Conservation (phyloP, 495 filamentous ascomycete genomes). For the Neurospora sp. region DNA sequence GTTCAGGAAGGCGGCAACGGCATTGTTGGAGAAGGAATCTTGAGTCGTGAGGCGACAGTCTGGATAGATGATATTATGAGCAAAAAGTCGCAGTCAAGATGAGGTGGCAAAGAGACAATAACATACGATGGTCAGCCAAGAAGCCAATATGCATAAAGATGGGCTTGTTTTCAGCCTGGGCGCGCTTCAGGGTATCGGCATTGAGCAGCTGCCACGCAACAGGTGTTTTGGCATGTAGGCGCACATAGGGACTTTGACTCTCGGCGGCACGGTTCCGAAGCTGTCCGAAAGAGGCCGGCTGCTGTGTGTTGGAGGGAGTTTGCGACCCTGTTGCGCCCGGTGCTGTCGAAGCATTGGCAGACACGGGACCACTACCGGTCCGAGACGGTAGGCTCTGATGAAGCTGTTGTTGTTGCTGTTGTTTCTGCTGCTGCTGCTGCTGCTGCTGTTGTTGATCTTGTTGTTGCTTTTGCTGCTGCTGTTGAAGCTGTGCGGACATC, state of each 20-base stretch:
- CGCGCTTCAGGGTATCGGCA: conserved; percentile 62
- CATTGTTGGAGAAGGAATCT: conserved; percentile 78
- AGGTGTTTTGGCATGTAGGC: conserved; percentile 69
- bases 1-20: conserved; percentile 77
- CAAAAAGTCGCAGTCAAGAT: background rate
- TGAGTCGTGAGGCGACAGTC: conserved; percentile 92
- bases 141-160: conserved; percentile 96
- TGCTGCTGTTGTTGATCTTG: background rate
- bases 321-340: background rate
- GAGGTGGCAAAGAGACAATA: background rate
- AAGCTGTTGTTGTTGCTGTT: conserved; percentile 11
- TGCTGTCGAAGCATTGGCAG: background rate
- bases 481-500: conserved; percentile 4
- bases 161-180: conserved; percentile 68
- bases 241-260: conserved; percentile 77
- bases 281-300: background rate
- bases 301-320: background rate
- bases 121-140: conserved; percentile 85
- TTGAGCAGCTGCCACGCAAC: conserved; percentile 93
- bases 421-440: background rate
- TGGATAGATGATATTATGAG: conserved; percentile 17
- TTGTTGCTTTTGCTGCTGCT: conserved; percentile 6
- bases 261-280: conserved; percentile 62
- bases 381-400: background rate
- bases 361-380: background rate